Base-by-base conservation (phyloP, 2,329 filamentous ascomycete genomes). In the Leptographium galeiforme region DNA sequence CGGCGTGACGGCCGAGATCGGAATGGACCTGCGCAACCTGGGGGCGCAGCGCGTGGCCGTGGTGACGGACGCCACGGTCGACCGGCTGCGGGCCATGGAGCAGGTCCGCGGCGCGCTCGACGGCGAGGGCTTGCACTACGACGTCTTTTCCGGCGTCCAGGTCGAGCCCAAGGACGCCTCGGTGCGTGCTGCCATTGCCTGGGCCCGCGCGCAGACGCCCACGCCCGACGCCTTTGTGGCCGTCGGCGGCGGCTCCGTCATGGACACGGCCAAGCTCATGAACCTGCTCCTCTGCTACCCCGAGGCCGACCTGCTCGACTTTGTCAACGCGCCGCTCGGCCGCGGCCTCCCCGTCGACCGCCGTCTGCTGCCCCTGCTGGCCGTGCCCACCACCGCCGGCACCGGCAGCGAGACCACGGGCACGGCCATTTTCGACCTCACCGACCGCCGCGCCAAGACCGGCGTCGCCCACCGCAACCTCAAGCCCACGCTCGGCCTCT, bases 221-320 rank as follows among this genome's bases (percentile, higher is more conserved):
- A 69, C 77, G 33, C 86, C 89, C 0, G 93, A 97, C 68, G 89
- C 88, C 2, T 96, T 95, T 66, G 76, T 98, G 16, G 93, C 93
- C 25, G 93, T 98, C 16, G 93, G 87, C 33, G 78, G 89, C 61
- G 93, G 93, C 40, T 95, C 89, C 41, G 93, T 97, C 59, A 98
- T 98, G 60, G 93, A 98, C 69, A 98, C 93, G 1, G 91, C 93
- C 53, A 98, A 98, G 70, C 77, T 98, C 54, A 97, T 98, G 90
- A 98, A 98, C 65, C 77, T 98, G 0, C 97, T 97, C 71, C 87
- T 84, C 1, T 84, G 81, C 57, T 96, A 89, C 65, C 90, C 90
- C 0, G 86, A 96, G 8, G 91, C 91, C 38, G 87, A 93, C 61
- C 96, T 98, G 65, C 76, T 97, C 39, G 91, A 98, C 73, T 98